phyloP scores from a whole-genome alignment of 208 protist genomes.

The Willaertia magna region DNA sequence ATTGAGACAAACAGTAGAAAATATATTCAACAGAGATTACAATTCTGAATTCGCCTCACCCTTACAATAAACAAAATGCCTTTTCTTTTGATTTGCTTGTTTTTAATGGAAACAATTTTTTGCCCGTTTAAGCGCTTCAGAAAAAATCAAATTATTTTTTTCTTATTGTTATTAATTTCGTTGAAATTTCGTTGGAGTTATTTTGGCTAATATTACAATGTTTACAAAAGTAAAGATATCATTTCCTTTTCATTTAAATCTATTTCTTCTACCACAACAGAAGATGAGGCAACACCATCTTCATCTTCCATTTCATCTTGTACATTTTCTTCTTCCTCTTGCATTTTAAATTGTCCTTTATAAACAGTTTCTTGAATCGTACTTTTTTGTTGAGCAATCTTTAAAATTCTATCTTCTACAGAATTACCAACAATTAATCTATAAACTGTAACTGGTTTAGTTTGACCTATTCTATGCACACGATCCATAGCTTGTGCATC shows the following conservation, averaged over 20 bases:
- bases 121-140: too few relatives aligned
- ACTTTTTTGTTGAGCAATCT: conserved; percentile 44
- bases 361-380: conserved; percentile 41
- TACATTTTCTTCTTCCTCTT: neutral
- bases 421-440: conserved; percentile 47
- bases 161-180: too few relatives aligned
- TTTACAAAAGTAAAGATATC: neutral
- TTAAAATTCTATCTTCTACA: conserved; percentile 49
- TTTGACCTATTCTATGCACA: conserved; percentile 75
- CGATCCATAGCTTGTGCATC: conserved; percentile 57
- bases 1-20: neutral
- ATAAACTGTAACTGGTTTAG: conserved; percentile 49
- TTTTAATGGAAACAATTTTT: too few relatives aligned
- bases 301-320: neutral
- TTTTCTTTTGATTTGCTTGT: too few relatives aligned
- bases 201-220: neutral
- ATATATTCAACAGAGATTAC: neutral
- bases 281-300: neutral
- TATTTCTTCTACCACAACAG: neutral
- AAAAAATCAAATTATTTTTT: too few relatives aligned
- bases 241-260: neutral
- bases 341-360: neutral
- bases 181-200: too few relatives aligned
- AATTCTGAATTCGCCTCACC: neutral
- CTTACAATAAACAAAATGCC: too few relatives aligned